Evolutionary conservation across 768 basidiomycete genomes (phyloP).

Genomic region (Dentipellis fragilis): DNA sequence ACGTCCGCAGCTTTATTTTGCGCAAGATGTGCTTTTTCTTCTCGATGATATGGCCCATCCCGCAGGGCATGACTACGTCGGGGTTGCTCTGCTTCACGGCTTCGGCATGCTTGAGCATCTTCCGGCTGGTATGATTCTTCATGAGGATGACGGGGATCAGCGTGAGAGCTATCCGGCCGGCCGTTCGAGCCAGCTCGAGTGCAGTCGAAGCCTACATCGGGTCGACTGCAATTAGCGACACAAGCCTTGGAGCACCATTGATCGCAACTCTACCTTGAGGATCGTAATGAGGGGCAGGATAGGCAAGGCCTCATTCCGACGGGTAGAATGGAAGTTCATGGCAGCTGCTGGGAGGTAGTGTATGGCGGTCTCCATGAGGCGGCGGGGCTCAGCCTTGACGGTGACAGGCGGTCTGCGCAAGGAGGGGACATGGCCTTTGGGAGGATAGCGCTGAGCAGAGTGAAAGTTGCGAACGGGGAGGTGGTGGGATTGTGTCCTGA

Average conservation of each 20-base stretch:
- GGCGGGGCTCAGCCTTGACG: not conserved
- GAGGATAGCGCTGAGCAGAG: not conserved
- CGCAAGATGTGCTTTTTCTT: constrained; percentile 38
- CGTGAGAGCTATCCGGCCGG: constrained; percentile 62
- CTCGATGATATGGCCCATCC: constrained; percentile 32
- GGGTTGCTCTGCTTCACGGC: constrained; percentile 23
- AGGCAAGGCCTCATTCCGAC: constrained; percentile 23
- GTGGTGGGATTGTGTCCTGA: not conserved
- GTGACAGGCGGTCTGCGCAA: not conserved
- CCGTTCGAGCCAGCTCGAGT: constrained; percentile 59
- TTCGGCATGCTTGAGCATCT: constrained; percentile 39
- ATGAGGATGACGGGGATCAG: constrained; percentile 63
- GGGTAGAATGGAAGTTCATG: constrained; percentile 33
- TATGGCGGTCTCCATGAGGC: not conserved
- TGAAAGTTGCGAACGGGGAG: not conserved
- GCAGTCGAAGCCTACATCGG: constrained; percentile 55
- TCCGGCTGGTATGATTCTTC: constrained; percentile 43
- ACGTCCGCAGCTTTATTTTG: constrained; percentile 37
- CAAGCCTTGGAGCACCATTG: constrained; percentile 1
- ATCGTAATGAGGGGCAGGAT: constrained; percentile 47
- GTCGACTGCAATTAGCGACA: constrained; percentile 3
- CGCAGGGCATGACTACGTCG: constrained; percentile 28
- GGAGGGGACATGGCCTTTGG: not conserved
- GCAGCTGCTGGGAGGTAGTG: not conserved
- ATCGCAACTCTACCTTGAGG: constrained; percentile 44